phyloP scores from a whole-genome alignment of 2,329 filamentous ascomycete genomes.

The Penicillium sp. region DNA sequence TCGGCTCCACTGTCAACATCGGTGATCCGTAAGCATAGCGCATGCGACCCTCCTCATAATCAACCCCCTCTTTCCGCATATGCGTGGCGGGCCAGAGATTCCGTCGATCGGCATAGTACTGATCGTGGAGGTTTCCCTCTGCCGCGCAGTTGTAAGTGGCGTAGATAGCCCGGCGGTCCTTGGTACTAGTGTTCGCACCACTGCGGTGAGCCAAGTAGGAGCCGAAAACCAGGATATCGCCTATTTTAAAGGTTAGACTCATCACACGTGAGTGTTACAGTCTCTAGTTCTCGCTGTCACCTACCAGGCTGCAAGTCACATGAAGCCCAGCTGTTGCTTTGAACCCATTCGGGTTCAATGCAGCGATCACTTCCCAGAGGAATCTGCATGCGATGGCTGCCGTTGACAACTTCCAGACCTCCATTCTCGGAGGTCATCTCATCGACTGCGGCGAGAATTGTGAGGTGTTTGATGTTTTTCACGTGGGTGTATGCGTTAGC shows the following conservation, averaged over 20 bases:
- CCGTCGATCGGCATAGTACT: constrained; percentile 43
- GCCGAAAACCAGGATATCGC: constrained; percentile 41
- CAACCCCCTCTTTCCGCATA: constrained; percentile 33
- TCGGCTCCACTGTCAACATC: constrained; percentile 38
- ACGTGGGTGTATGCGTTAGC: constrained; percentile 46
- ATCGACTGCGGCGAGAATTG: constrained; percentile 42
- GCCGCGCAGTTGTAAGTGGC: constrained; percentile 43
- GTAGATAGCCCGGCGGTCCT: constrained; percentile 42
- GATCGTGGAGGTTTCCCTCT: constrained; percentile 45
- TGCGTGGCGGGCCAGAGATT: constrained; percentile 45
- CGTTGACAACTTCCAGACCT: constrained; percentile 43
- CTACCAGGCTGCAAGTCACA: constrained; percentile 37
- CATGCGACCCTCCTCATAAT: constrained; percentile 35
- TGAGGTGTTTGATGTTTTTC: constrained; percentile 43
- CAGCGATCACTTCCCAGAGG: constrained; percentile 36
- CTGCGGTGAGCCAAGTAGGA: constrained; percentile 43
- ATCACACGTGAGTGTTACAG: not conserved
- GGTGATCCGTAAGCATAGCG: constrained; percentile 41
- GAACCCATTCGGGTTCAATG: constrained; percentile 38
- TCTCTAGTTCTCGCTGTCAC: not conserved
- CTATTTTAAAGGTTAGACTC: constrained; percentile 12
- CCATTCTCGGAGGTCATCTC: constrained; percentile 38
- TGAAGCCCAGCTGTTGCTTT: constrained; percentile 35
- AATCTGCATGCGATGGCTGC: constrained; percentile 38
- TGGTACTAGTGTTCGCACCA: constrained; percentile 35